phyloP scores from a whole-genome alignment of 2,329 filamentous ascomycete species.

The Whalleya microplaca region DNA sequence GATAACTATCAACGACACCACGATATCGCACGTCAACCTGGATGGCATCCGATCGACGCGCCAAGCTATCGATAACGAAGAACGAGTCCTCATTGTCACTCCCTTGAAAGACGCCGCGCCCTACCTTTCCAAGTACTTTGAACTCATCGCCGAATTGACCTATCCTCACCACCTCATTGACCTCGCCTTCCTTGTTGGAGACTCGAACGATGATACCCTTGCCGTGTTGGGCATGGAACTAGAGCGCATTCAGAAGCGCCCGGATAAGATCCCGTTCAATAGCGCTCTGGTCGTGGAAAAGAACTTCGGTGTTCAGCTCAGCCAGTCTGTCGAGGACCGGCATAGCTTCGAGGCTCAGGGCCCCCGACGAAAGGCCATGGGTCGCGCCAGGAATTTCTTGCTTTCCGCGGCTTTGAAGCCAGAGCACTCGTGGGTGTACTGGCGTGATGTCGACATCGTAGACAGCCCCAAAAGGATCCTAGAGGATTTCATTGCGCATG shows the following conservation, averaged over 20 bases:
- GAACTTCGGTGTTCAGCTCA: conserved; percentile 78
- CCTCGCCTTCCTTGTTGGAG: conserved; percentile 90
- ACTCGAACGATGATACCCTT: conserved; percentile 88
- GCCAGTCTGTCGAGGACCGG: conserved; percentile 79
- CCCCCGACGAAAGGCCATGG: conserved; percentile 88
- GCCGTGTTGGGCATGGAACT: conserved; percentile 85
- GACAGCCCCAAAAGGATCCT: conserved; percentile 87
- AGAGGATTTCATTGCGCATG: conserved; percentile 93
- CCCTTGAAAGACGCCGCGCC: conserved; percentile 87
- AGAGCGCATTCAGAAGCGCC: conserved; percentile 81
- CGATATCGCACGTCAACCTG: conserved; percentile 80
- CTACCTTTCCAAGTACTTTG: conserved; percentile 88
- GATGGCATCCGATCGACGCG: conserved; percentile 82
- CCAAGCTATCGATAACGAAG: conserved; percentile 77
- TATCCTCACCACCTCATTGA: conserved; percentile 97
- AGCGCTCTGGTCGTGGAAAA: conserved; percentile 88
- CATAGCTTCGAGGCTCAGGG: conserved; percentile 88
- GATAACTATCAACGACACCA: conserved; percentile 78
- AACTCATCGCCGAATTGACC: conserved; percentile 84
- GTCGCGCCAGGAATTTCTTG: conserved; percentile 88
- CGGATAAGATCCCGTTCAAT: conserved; percentile 80
- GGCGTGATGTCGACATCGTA: conserved; percentile 95
- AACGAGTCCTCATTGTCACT: conserved; percentile 89
- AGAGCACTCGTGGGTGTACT: conserved; percentile 98
- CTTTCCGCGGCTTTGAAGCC: conserved; percentile 82